Evolutionary conservation across 148 eudicot species (phyloP).

Genomic region (Arctostaphylos glauca): DNA sequence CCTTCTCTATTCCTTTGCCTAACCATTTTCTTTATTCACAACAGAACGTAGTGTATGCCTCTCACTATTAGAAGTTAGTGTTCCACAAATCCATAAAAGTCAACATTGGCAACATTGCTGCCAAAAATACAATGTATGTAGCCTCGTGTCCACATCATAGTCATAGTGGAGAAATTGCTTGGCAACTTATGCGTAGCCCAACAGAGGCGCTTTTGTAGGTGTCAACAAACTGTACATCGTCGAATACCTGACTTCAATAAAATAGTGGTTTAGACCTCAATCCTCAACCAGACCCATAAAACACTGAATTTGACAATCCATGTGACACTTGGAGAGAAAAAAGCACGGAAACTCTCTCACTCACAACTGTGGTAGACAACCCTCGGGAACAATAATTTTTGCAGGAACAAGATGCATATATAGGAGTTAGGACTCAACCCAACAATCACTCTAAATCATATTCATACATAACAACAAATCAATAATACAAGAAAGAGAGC

Average conservation of each 20-base stretch:
- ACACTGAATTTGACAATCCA: not conserved
- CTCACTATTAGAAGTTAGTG: not conserved
- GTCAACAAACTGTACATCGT: not conserved
- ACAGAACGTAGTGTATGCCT: not conserved
- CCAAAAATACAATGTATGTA: not conserved
- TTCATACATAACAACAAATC: slow-evolving; percentile 6
- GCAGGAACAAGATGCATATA: not conserved
- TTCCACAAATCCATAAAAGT: not conserved
- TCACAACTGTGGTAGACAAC: not conserved
- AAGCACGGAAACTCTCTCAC: not conserved
- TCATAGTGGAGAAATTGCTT: not conserved
- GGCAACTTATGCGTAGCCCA: not conserved
- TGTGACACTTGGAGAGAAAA: not conserved
- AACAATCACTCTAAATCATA: not conserved
- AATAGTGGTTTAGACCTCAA: not conserved
- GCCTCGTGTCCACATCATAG: not conserved
- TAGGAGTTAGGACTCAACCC: not conserved
- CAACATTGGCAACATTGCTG: not conserved
- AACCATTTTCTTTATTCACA: not conserved
- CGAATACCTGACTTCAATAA: not conserved
- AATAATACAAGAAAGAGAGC: not conserved
- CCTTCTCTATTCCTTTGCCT: not conserved
- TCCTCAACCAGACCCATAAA: not conserved
- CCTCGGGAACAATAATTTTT: not conserved
- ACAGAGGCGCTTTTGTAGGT: not conserved